A percentile compares a stretch with the other conserved stretches of the same genome.
phyloP scores from a whole-genome alignment of 2,329 filamentous ascomycete species.

The Monilinia aucupariae region DNA sequence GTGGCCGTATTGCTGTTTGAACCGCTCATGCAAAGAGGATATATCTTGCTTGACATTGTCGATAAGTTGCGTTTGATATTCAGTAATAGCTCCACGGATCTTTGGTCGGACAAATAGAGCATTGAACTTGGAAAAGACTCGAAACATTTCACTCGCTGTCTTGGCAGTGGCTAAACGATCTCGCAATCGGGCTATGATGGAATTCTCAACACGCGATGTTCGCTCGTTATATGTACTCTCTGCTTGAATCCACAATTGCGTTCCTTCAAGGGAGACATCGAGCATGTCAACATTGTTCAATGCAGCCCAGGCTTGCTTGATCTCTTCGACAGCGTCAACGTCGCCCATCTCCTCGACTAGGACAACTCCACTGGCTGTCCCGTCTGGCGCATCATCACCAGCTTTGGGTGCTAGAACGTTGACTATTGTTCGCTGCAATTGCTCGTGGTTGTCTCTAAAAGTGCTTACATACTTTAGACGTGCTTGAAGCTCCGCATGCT shows the following conservation, averaged over 20 bases:
- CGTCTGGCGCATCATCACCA: conserved; percentile 49
- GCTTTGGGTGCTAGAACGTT: conserved; percentile 84
- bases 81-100: conserved; percentile 93
- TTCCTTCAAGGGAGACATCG: conserved; percentile 85
- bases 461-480: conserved; percentile 89
- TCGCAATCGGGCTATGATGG: conserved; percentile 89
- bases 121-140: conserved; percentile 99
- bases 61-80: conserved; percentile 97
- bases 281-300: conserved; percentile 92
- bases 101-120: conserved; percentile 98
- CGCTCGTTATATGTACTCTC: conserved; percentile 97
- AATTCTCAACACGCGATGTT: conserved; percentile 95
- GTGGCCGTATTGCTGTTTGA: conserved; percentile 98
- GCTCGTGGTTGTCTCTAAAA: conserved; percentile 95
- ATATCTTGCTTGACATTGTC: conserved; percentile 98
- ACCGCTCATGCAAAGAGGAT: conserved; percentile 84
- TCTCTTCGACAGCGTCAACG: conserved; percentile 94
- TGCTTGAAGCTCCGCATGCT: conserved; percentile 83
- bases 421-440: conserved; percentile 91
- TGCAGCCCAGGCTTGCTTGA: conserved; percentile 88
- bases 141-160: conserved; percentile 99
- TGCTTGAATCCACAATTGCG: conserved; percentile 84
- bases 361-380: conserved; percentile 55
- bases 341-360: conserved; percentile 93
- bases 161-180: conserved; percentile 93